Evolutionary conservation across 2,329 filamentous ascomycete genomes (phyloP).

Genomic region (Colletotrichum orbiculare): DNA sequence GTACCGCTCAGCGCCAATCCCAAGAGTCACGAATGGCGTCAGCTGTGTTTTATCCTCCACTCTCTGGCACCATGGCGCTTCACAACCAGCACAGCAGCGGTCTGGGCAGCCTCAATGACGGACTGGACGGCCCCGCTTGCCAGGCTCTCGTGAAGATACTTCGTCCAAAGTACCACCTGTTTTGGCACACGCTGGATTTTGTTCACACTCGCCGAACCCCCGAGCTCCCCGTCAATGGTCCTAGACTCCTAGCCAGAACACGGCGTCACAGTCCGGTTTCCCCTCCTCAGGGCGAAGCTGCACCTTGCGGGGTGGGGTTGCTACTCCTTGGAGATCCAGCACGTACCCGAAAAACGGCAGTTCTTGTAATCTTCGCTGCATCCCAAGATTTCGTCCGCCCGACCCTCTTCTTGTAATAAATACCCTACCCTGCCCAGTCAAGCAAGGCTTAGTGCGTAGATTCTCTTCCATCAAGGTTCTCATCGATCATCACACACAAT

Average conservation of each 20-base stretch:
- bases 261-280: neutral
- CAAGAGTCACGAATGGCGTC: conserved; percentile 25
- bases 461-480: conserved; percentile 38
- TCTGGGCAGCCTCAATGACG: conserved; percentile 13
- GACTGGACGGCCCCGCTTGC: conserved; percentile 27
- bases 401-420: conserved; percentile 29
- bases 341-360: conserved; percentile 27
- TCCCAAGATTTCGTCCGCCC: neutral
- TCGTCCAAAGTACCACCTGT: too few species aligned
- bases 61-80: conserved; percentile 12
- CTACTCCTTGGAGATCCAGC: conserved; percentile 19
- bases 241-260: neutral
- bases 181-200: neutral
- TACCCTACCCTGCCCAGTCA: conserved; percentile 33
- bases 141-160: neutral
- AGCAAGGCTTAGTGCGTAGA: conserved; percentile 27
- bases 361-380: conserved; percentile 20
- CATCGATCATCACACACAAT: conserved; percentile 19
- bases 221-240: conserved; percentile 15
- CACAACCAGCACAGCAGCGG: neutral
- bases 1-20: conserved; percentile 1
- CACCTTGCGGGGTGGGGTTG: conserved; percentile 28
- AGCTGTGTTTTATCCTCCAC: conserved; percentile 24
- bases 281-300: conserved; percentile 11
- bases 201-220: conserved; percentile 33